phyloP scores from a whole-genome alignment of 768 basidiomycete genomes.

The Xerocomellus chrysenteron region DNA sequence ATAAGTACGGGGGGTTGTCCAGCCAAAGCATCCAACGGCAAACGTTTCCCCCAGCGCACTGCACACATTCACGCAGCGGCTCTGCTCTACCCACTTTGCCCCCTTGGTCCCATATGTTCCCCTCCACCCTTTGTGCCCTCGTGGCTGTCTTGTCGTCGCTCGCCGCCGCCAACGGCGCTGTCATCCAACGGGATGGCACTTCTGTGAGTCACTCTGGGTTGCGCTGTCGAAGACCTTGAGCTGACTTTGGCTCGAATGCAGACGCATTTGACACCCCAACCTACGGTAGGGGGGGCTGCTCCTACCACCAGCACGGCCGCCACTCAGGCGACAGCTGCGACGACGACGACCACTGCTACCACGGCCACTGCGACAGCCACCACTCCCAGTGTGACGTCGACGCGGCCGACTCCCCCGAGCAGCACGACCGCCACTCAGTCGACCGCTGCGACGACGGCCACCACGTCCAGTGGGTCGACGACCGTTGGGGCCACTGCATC shows the following conservation, averaged over 20 bases:
- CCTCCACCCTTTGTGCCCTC: slow-evolving; percentile 7
- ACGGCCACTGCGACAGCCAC: too few relatives aligned
- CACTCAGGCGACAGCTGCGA: background rate
- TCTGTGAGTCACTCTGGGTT: slow-evolving; percentile 8
- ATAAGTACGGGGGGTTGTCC: slow-evolving; percentile 5
- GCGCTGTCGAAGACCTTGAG: fast-evolving
- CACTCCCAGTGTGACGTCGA: background rate
- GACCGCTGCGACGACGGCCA: background rate
- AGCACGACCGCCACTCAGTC: background rate
- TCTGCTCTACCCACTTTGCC: background rate
- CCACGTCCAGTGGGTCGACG: too few relatives aligned
- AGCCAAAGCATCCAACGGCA: too few relatives aligned
- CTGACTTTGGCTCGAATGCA: background rate
- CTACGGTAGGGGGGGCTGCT: background rate
- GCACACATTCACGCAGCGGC: background rate
- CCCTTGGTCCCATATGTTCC: slow-evolving; percentile 3
- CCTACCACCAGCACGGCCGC: background rate
- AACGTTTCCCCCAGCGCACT: background rate
- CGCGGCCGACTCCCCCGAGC: background rate
- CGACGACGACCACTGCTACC: too few relatives aligned
- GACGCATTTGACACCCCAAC: slow-evolving; percentile 12
- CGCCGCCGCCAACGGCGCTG: slow-evolving; percentile 12
- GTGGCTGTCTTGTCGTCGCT: slow-evolving; percentile 11
- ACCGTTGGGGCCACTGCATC: too few relatives aligned
- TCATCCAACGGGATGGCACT: slow-evolving; percentile 16